Percentiles rank a stretch among this genome's conserved stretches.
phyloP scores from a whole-genome alignment of 2,329 filamentous ascomycete genomes.

The Neofusicoccum parvum region DNA sequence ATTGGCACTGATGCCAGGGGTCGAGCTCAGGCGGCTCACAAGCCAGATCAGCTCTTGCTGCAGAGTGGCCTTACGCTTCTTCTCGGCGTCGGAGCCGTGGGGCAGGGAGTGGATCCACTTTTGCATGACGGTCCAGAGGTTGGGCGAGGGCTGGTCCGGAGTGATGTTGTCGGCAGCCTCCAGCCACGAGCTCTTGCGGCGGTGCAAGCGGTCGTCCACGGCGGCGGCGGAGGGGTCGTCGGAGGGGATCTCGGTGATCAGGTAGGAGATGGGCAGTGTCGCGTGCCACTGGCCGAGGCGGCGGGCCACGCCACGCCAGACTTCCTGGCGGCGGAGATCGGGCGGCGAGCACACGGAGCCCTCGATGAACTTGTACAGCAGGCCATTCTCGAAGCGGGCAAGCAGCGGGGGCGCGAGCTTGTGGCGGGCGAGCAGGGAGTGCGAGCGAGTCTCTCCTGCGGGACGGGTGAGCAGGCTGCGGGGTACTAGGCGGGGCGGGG shows the following conservation, averaged over 20 bases:
- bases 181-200: slow-evolving; percentile 36
- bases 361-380: slow-evolving; percentile 88
- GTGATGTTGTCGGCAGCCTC: slow-evolving; percentile 47
- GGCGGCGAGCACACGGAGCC: slow-evolving; percentile 78
- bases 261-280: slow-evolving; percentile 58
- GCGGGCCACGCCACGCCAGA: slow-evolving; percentile 82
- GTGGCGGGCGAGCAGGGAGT: slow-evolving; percentile 82
- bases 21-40: slow-evolving; percentile 71
- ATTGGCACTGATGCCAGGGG: slow-evolving; percentile 67
- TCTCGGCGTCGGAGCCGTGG: slow-evolving; percentile 68
- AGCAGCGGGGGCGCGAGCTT: slow-evolving; percentile 84
- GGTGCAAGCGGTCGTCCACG: slow-evolving; percentile 30
- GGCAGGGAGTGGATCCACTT: slow-evolving; percentile 93
- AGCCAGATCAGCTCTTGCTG: slow-evolving; percentile 75
- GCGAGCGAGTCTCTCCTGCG: slow-evolving; percentile 62
- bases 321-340: slow-evolving; percentile 73
- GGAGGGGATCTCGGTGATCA: slow-evolving; percentile 41
- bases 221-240: slow-evolving; percentile 30
- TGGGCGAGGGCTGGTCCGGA: slow-evolving; percentile 73
- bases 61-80: slow-evolving; percentile 65
- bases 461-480: slow-evolving; percentile 1
- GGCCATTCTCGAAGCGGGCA: slow-evolving; percentile 91
- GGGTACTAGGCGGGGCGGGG: neutral
- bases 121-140: slow-evolving; percentile 93
- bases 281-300: slow-evolving; percentile 94